Evolutionary conservation across 2,329 filamentous ascomycete genomes (phyloP), one percentile per base, ranked within the genome.

Genomic region (Trichoderma polysporum): DNA sequence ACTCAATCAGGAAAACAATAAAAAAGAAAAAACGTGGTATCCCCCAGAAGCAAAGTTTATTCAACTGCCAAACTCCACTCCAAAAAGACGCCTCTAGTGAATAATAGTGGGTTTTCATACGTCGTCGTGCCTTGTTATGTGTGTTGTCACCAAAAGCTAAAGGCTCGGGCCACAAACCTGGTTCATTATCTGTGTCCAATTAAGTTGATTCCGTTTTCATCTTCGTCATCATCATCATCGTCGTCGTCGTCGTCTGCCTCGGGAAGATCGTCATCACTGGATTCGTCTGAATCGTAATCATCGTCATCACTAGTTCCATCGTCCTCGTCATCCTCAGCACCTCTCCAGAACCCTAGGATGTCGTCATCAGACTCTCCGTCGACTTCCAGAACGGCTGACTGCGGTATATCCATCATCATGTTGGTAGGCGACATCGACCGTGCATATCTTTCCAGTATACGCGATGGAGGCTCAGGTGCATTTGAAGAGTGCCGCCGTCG

Each of bases 271-370:
- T 84, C 80, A 37, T 84, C 80, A 35, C 85, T 81, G 9, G 83
- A 82, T 58, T 84, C 81, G 41, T 83, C 80, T 27, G 85, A 81
- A 47, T 84, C 80, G 33, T 85, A 81, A 25, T 63, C 37, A 45
- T 41, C 52, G 15, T 53, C 67, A 1, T 60, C 54, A 17, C 66
- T 65, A n/a, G 66, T 69, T 15, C 79, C 79, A 8, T 76, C 75
- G 2, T 83, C 82, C 4, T 84, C 83, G 22, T 83, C 83, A 2
- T 79, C 78, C 2, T 81, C 80, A 6, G 80, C 80, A 13, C 79
- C 80, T 53, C 74, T 82, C 85, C 87, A 89, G 58, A 90, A 83
- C 33, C 84, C 83, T 33, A 89, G 73, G 66, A 89, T 84, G 65
- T 87, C 86, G 9, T 83, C 82, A 19, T 85, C 83, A 0, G 84